Base-by-base conservation (phyloP, 352 stramenopile genomes). In the Phytophthora sp. region DNA sequence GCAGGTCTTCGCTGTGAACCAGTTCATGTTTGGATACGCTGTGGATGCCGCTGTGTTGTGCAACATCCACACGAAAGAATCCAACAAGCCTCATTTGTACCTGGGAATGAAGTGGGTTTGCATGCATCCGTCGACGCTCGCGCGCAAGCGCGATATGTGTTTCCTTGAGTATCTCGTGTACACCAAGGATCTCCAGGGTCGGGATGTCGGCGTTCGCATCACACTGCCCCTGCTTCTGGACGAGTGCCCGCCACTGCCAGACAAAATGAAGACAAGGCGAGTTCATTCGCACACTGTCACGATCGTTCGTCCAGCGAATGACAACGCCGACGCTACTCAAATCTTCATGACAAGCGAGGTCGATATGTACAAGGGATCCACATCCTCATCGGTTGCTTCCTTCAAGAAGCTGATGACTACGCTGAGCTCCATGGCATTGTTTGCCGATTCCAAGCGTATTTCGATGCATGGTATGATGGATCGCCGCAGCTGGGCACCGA, bases 41-140 rank as follows among this genome's bases (percentile, higher is more conserved):
- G 61, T 91, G 26, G 87, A 95, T 55, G 79, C 79, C 5, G 74
- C 76, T 4, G 83, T 95, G 49, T 58, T 95, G 31, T 57, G 71
- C 62, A 95, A 87, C 42, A 84, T 95, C 59, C 77, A 91, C 57
- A 90, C 80, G n/a, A 72, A 79, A 34, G 60, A 66, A 30, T 74
- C 66, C 5, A 26, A 51, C 17, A 68, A 76, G 31, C 55, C 76
- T 1, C 72, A 87, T 41, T 18, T 77, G 48, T 95, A 94, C 38
- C 63, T 95, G 52, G 87, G 87, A 37, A 83, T 95, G 74, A 95
- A 95, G 57, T 95, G 87, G 87, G 62, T 84, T 24, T 91, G 81
- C 45, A 54, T 91, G 30, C 73, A 83, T 37, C 74, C 79, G 32
- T 78, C 78, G 13, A 60, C 78, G 52, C 77, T 92, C 43, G 70